Conservation (phyloP, 139 green algal species). For the Nannochloris sp. region DNA sequence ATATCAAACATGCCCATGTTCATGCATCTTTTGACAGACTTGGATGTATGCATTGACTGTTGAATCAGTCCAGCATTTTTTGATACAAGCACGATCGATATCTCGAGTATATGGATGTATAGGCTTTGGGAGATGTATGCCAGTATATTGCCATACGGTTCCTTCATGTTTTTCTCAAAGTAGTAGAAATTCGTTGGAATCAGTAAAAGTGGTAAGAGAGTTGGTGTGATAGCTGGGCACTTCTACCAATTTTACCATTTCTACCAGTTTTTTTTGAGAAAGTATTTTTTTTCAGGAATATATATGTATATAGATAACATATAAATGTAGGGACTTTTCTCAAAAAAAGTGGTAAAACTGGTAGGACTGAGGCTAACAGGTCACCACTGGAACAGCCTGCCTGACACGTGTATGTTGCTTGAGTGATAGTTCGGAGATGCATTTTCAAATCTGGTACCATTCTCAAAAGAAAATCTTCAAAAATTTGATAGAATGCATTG, state of each 20-base stretch:
- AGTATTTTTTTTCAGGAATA: background rate
- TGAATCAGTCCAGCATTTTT: slow-evolving; percentile 2
- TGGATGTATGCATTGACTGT: background rate
- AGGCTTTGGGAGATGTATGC: background rate
- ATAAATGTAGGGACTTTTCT: slow-evolving; percentile 1
- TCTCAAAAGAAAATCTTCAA: slow-evolving; percentile 1
- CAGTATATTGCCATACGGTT: background rate
- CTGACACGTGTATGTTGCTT: background rate
- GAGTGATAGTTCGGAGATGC: background rate
- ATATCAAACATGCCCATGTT: slow-evolving; percentile 1
- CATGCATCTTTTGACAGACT: slow-evolving; percentile 5
- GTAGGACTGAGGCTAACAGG: background rate
- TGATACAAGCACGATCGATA: background rate
- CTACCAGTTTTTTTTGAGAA: slow-evolving; percentile 1
- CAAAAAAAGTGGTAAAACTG: background rate
- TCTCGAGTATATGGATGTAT: background rate
- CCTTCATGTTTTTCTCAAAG: background rate
- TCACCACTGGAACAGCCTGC: background rate
- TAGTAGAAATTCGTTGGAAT: background rate
- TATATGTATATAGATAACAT: background rate
- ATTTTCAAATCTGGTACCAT: slow-evolving; percentile 2
- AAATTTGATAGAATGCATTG: slow-evolving; percentile 5
- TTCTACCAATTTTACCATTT: slow-evolving; percentile 5
- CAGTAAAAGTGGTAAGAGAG: slow-evolving; percentile 4
- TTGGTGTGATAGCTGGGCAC: slow-evolving; percentile 1